Evolutionary conservation across 108 stramenopile genomes (phyloP).

Genomic region (Discostella stelligeroides): DNA sequence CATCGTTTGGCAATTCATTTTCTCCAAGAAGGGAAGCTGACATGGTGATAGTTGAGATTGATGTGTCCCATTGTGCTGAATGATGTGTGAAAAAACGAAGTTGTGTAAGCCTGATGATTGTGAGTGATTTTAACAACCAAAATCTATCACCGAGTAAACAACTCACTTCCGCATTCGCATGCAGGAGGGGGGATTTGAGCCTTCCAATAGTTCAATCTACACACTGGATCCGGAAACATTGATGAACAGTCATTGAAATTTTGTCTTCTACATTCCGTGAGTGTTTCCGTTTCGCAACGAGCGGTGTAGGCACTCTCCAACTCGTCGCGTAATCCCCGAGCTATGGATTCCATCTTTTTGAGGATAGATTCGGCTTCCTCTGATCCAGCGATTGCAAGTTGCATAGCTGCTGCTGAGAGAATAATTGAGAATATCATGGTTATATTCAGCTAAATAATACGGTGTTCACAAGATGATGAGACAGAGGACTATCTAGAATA

Average conservation of each 20-base stretch:
- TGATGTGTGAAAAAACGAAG: too few relatives aligned
- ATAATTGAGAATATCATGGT: too few relatives aligned
- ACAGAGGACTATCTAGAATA: too few relatives aligned
- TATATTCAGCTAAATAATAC: too few relatives aligned
- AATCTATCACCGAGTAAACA: slow-evolving; percentile 16
- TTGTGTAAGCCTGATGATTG: not conserved
- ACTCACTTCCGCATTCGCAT: slow-evolving; percentile 9
- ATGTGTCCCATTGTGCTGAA: slow-evolving; percentile 24
- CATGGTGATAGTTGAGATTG: slow-evolving; percentile 6
- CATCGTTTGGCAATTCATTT: slow-evolving; percentile 1
- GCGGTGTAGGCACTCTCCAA: slow-evolving; percentile 9
- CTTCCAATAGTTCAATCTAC: too few relatives aligned
- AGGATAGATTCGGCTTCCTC: slow-evolving; percentile 24
- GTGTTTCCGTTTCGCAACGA: slow-evolving; percentile 21
- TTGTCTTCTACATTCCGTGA: slow-evolving; percentile 8
- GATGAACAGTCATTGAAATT: slow-evolving; percentile 36
- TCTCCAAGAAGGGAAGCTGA: slow-evolving; percentile 1
- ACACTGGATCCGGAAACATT: slow-evolving; percentile 17
- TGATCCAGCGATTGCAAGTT: too few relatives aligned
- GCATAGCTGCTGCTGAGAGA: too few relatives aligned
- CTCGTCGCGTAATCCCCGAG: slow-evolving; percentile 21
- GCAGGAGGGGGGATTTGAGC: too few relatives aligned
- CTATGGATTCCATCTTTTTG: slow-evolving; percentile 16
- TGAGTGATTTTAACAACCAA: not conserved
- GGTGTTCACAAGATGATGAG: too few relatives aligned